These are phyloP conservation scores for Phytophthora litchii DNA, from an alignment of 352 stramenopile species.

Conservation along the genomic window DNA sequence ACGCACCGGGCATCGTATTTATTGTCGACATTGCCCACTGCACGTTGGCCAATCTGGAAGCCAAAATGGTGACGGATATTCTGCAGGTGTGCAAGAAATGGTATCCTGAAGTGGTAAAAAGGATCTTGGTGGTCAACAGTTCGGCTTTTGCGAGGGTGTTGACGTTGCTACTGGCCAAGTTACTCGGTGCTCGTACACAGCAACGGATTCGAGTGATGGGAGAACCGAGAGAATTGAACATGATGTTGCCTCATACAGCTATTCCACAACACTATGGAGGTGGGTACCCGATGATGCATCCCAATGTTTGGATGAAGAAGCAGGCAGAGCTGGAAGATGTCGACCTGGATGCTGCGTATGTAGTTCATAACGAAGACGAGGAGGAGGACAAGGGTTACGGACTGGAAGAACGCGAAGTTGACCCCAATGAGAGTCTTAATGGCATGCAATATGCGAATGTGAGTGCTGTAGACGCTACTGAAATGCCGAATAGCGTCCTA, in stretches of 20 bases:
- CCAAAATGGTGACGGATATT: slow-evolving; percentile 70
- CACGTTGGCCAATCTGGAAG: slow-evolving; percentile 54
- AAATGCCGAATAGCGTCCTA: slow-evolving; percentile 76
- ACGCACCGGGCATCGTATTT: slow-evolving; percentile 67
- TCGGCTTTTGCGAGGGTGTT: slow-evolving; percentile 58
- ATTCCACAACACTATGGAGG: slow-evolving; percentile 74
- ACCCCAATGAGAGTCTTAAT: slow-evolving; percentile 56
- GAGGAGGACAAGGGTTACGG: slow-evolving; percentile 57
- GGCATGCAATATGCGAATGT: slow-evolving; percentile 85
- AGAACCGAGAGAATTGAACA: slow-evolving; percentile 47
- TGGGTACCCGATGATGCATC: slow-evolving; percentile 55
- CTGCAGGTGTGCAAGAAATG: slow-evolving; percentile 62
- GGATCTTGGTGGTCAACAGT: slow-evolving; percentile 69
- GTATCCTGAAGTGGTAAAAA: slow-evolving; percentile 69
- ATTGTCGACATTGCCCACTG: slow-evolving; percentile 67
- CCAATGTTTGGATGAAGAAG: slow-evolving; percentile 61
- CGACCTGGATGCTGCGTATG: slow-evolving; percentile 48
- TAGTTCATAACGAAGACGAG: slow-evolving; percentile 26
- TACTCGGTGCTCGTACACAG: slow-evolving; percentile 52
- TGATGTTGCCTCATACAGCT: slow-evolving; percentile 46
- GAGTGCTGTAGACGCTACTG: slow-evolving; percentile 59
- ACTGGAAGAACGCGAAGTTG: slow-evolving; percentile 27
- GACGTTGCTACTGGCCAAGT: slow-evolving; percentile 58
- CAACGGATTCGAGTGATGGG: slow-evolving; percentile 59
- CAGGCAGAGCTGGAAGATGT: slow-evolving; percentile 80